These are phyloP conservation scores for Penicillium salamii DNA, from an alignment of 495 filamentous ascomycete genomes.

Conservation along the genomic window DNA sequence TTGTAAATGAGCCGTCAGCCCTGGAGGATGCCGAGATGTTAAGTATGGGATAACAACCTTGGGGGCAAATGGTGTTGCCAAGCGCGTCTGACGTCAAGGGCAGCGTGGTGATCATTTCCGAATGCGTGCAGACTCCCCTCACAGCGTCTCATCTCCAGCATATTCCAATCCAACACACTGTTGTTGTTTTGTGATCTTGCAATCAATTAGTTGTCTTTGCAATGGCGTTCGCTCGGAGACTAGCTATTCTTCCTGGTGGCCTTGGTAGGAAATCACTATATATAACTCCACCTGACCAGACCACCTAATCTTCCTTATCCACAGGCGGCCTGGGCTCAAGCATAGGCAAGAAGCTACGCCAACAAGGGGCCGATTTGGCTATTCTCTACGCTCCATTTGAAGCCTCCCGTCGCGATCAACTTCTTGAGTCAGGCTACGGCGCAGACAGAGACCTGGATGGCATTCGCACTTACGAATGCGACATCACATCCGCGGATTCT, in stretches of 20 bases:
- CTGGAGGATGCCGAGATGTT: no score
- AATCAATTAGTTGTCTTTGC: not conserved
- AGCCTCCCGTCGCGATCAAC: slow-evolving; percentile 31
- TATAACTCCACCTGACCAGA: not conserved
- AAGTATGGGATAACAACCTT: not conserved
- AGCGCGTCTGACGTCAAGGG: not conserved
- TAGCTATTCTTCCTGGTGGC: slow-evolving; percentile 40
- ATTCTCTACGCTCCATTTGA: slow-evolving; percentile 45
- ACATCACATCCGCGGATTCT: slow-evolving; percentile 38
- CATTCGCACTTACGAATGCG: slow-evolving; percentile 40
- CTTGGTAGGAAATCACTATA: slow-evolving; percentile 28
- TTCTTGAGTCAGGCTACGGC: slow-evolving; percentile 32
- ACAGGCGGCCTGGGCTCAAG: slow-evolving; percentile 38
- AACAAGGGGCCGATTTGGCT: slow-evolving; percentile 36
- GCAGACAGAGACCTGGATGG: slow-evolving; percentile 10
- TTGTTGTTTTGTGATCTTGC: no score
- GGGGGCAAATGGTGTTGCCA: not conserved
- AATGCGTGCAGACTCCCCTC: slow-evolving; percentile 1
- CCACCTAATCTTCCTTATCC: not conserved
- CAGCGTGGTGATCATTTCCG: slow-evolving; percentile 1
- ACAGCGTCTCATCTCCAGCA: not conserved
- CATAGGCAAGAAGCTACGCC: slow-evolving; percentile 36
- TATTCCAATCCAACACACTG: not conserved
- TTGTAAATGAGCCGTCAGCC: no score
- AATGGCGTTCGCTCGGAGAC: slow-evolving; percentile 34